Base-by-base conservation (phyloP, 441 rosid species). In the Dalechampia spathulata region DNA sequence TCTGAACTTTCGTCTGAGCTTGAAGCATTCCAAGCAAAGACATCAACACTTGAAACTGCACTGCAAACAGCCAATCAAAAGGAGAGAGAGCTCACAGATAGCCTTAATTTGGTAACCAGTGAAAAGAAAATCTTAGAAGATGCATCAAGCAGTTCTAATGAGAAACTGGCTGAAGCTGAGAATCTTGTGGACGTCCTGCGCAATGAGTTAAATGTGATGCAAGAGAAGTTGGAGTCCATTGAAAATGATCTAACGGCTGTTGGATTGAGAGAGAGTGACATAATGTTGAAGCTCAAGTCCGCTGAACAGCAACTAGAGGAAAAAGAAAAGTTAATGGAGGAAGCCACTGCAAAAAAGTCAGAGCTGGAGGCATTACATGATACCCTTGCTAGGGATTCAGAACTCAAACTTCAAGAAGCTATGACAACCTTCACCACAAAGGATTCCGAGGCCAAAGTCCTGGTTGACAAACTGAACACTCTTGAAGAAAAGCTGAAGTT, bases 51-150 rank as follows among this genome's bases (percentile, higher is more conserved):
- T 41, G 99, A 87, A 78, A 65, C 62, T 49, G 85, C 84, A 16
- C 67, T 87, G 63, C 86, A 84, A 58, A 48, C 54, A 55, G 96
- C 90, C 21, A 55, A 58, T 49, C 83, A 79, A 49, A 87, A 72
- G 52, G 96, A 94, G 75, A 79, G 47, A 54, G 85, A 83, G 46
- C 66, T 90, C 56, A 70, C 78, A 21, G 86, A 78, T 60, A 61
- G 65, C 70, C 72, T 94, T 49, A 76, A 76, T 47, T 74, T 72
- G 27, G 77, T 72, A 23, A 66, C 67, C 3, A 78, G 73, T 42
- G 98, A 87, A 78, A 86, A 84, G 83, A 83, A 81, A 64, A 75
- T 47, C 67, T 62, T 90, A 50, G 93, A 82, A 77, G 87, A 77
- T 19, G 73, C 71, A 48, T 79, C 76, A 41, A 76, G 49, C 37